These are phyloP conservation scores for Balansia obtecta DNA, from an alignment of 2,329 filamentous ascomycete species.

Conservation along the genomic window DNA sequence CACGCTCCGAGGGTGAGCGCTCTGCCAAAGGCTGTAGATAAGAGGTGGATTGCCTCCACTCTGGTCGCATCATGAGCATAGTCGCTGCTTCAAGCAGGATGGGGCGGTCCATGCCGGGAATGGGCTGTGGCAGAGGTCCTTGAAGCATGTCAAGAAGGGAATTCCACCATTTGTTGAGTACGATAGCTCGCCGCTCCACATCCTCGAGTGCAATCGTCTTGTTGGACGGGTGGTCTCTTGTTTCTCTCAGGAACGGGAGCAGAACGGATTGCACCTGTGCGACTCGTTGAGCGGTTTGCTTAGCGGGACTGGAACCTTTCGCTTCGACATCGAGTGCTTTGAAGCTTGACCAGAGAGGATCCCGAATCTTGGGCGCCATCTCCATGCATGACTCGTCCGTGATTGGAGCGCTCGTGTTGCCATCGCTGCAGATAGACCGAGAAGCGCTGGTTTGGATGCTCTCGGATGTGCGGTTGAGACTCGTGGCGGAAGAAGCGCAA, in stretches of 20 bases:
- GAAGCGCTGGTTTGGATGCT: slow-evolving; percentile 25
- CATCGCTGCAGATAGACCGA: slow-evolving; percentile 26
- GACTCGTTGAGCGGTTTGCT: slow-evolving; percentile 61
- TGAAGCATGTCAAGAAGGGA: slow-evolving; percentile 71
- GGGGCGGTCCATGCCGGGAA: slow-evolving; percentile 74
- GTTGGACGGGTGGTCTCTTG: slow-evolving; percentile 56
- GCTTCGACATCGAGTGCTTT: slow-evolving; percentile 38
- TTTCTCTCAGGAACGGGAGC: slow-evolving; percentile 64
- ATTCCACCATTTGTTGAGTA: slow-evolving; percentile 86
- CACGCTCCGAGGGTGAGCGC: slow-evolving; percentile 35
- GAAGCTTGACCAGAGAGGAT: slow-evolving; percentile 43
- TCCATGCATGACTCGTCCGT: slow-evolving; percentile 35
- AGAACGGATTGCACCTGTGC: slow-evolving; percentile 60
- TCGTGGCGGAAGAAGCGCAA: slow-evolving; percentile 34
- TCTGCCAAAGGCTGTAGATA: slow-evolving; percentile 51
- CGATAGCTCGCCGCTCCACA: slow-evolving; percentile 64
- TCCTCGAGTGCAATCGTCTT: slow-evolving; percentile 60
- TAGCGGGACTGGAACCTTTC: slow-evolving; percentile 51
- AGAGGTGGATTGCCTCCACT: slow-evolving; percentile 69
- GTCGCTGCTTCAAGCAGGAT: slow-evolving; percentile 66
- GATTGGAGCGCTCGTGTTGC: slow-evolving; percentile 21
- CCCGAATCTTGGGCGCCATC: slow-evolving; percentile 30
- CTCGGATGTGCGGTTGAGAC: slow-evolving; percentile 28
- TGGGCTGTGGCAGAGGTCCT: slow-evolving; percentile 51
- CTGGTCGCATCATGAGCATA: slow-evolving; percentile 74